Evolutionary conservation across 306 rosid species (phyloP).

Genomic region (Cucurbita pepo): DNA sequence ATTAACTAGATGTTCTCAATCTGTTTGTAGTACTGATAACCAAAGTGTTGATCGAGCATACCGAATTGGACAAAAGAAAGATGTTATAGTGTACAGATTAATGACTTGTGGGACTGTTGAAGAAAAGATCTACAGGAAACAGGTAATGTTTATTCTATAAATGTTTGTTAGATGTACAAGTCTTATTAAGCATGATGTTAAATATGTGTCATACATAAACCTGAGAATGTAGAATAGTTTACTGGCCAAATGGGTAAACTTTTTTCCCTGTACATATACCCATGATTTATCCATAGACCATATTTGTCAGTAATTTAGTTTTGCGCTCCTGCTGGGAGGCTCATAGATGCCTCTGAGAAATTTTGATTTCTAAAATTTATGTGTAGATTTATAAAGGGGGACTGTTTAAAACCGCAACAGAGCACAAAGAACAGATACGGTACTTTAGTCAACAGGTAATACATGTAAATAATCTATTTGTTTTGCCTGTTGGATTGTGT

Average conservation of each 20-base stretch:
- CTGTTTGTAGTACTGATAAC: conserved; percentile 61
- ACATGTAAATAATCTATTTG: background rate
- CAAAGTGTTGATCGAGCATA: conserved; percentile 98
- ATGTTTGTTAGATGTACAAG: background rate
- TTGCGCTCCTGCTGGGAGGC: background rate
- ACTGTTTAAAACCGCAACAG: conserved; percentile 77
- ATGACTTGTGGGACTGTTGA: conserved; percentile 98
- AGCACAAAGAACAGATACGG: conserved; percentile 86
- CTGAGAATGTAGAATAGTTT: background rate
- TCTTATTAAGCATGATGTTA: background rate
- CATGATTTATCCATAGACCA: background rate
- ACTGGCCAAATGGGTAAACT: background rate
- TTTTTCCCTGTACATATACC: background rate
- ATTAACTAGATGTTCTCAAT: conserved; percentile 1
- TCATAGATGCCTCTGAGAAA: background rate
- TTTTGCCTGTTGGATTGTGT: background rate
- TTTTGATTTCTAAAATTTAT: background rate
- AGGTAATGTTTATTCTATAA: conserved; percentile 28
- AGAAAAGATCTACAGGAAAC: conserved; percentile 89
- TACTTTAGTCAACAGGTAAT: conserved; percentile 88
- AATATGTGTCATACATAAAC: background rate
- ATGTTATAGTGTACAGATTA: conserved; percentile 76
- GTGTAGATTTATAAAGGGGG: conserved; percentile 75
- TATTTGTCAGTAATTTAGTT: background rate
- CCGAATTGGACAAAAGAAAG: conserved; percentile 85